Percentiles rank a stretch among this genome's conserved stretches.
Evolutionary conservation across 1,139 yeast species (phyloP).

Genomic region (Zygotorulaspora mrakii): DNA sequence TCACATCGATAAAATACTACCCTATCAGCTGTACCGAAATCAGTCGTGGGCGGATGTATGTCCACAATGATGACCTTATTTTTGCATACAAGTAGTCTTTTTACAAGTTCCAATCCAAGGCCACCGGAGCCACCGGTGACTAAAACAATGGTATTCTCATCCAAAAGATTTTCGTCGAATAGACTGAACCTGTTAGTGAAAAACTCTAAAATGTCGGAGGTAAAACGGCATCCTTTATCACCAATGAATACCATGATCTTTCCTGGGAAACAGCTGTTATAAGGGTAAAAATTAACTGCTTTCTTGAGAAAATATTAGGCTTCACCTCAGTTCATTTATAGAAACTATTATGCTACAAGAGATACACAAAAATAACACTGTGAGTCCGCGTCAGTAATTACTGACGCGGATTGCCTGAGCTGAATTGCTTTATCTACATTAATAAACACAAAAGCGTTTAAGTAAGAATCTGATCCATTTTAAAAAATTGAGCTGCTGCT

Average conservation of each 20-base stretch:
- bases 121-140: slow-evolving; percentile 84
- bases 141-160: slow-evolving; percentile 44
- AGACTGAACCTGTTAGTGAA: slow-evolving; percentile 1
- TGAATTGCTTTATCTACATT: no score
- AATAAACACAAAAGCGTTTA: no score
- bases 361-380: neutral
- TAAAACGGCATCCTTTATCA: neutral
- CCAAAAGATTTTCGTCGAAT: slow-evolving; percentile 1
- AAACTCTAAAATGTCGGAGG: slow-evolving; percentile 1
- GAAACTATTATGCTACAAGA: neutral
- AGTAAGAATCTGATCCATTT: no score
- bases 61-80: slow-evolving; percentile 65
- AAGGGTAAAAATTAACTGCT: no score
- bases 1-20: slow-evolving; percentile 65
- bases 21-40: slow-evolving; percentile 36
- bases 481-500: no score
- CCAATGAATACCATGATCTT: slow-evolving; percentile 3
- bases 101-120: slow-evolving; percentile 63
- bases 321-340: no score
- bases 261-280: no score
- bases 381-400: neutral
- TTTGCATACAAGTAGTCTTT: slow-evolving; percentile 41
- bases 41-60: slow-evolving; percentile 43
- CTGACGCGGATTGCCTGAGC: no score
- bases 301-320: no score